Percentiles rank a stretch among this genome's conserved stretches.
Conservation (phyloP, 148 eudicot species). For the Rhododendron henanense region DNA sequence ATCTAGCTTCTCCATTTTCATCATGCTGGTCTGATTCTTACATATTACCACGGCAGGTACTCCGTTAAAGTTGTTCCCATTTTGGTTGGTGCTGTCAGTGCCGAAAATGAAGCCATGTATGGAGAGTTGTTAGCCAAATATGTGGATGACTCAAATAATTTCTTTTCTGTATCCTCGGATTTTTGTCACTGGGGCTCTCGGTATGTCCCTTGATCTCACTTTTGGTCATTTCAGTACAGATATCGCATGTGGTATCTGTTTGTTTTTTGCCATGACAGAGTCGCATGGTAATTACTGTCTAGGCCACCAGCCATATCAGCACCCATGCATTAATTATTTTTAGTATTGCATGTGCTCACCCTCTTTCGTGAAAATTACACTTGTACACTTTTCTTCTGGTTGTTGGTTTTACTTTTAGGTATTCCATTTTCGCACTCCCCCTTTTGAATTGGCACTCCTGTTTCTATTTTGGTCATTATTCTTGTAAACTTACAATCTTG, state of each 20-base stretch:
- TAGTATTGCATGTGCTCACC: too few species aligned
- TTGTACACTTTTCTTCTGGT: too few species aligned
- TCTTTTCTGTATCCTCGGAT: slow-evolving; percentile 95
- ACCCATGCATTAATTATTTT: neutral
- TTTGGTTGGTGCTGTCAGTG: slow-evolving; percentile 83
- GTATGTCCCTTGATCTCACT: slow-evolving; percentile 35
- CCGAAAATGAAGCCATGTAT: slow-evolving; percentile 73
- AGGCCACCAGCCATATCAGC: neutral
- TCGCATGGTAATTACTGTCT: neutral
- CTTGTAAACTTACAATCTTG: too few species aligned
- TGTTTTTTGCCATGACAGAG: neutral
- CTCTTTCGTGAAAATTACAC: too few species aligned
- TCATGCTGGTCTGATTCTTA: slow-evolving; percentile 15
- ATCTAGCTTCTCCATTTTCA: neutral
- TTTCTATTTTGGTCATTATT: too few species aligned
- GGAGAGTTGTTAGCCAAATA: slow-evolving; percentile 82
- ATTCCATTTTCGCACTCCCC: too few species aligned
- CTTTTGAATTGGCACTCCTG: too few species aligned
- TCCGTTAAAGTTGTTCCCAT: slow-evolving; percentile 85
- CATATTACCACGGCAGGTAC: slow-evolving; percentile 36
- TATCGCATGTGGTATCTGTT: neutral
- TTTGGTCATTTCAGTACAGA: neutral
- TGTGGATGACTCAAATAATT: slow-evolving; percentile 85
- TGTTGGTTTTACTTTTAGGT: too few species aligned
- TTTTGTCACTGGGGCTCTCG: slow-evolving; percentile 99